phyloP scores from a whole-genome alignment of 2,329 filamentous ascomycete genomes.

The Fusarium albidum region DNA sequence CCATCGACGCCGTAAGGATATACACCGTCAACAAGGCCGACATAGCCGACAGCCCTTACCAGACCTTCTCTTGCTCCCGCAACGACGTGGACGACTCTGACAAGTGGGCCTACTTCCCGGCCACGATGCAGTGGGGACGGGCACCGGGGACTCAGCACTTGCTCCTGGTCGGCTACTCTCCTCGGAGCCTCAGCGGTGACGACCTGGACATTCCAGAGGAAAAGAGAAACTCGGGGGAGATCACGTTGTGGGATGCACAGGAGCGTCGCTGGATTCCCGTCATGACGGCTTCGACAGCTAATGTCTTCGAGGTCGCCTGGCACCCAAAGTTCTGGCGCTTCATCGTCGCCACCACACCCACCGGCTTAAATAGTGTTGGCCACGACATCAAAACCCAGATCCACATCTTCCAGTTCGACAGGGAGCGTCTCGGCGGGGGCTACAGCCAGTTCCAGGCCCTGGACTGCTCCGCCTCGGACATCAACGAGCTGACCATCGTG shows the following conservation, averaged over 20 bases:
- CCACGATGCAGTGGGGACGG: constrained; percentile 69
- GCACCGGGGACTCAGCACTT: constrained; percentile 56
- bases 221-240: constrained; percentile 64
- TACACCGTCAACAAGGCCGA: constrained; percentile 56
- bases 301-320: constrained; percentile 72
- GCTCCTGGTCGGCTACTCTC: constrained; percentile 70
- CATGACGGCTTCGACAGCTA: constrained; percentile 60
- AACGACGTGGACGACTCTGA: constrained; percentile 47
- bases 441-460: constrained; percentile 60
- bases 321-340: constrained; percentile 64
- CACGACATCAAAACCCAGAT: constrained; percentile 62
- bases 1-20: constrained; percentile 62
- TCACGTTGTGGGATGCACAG: constrained; percentile 65
- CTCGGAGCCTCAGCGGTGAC: constrained; percentile 59
- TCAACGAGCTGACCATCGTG: constrained; percentile 69
- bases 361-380: constrained; percentile 52
- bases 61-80: constrained; percentile 52
- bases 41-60: constrained; percentile 47
- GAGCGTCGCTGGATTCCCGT: constrained; percentile 56
- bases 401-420: constrained; percentile 57
- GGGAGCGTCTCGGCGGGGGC: constrained; percentile 36
- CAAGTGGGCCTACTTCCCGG: constrained; percentile 70
- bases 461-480: constrained; percentile 67
- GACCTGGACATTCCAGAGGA: constrained; percentile 68
- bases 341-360: constrained; percentile 65